Evolutionary conservation across 2,329 filamentous ascomycete genomes (phyloP), one percentile per base, ranked within the genome.

Genomic region (Neoscytalidium dimidiatum): DNA sequence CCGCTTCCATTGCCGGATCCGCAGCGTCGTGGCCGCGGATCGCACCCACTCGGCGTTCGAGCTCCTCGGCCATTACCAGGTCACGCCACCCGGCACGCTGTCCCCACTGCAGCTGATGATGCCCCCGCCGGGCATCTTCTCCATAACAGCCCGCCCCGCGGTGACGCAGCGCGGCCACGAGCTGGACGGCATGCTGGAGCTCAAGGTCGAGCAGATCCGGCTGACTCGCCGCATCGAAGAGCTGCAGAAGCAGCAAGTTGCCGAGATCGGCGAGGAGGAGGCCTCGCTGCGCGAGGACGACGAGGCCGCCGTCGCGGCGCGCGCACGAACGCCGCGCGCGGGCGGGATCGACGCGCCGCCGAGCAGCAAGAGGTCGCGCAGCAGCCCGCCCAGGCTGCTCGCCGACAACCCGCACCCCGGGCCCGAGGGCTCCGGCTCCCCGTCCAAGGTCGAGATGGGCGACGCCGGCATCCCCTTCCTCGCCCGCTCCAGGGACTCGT

Each of bases 1-100:
- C 53, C 53, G 53, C 53, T 58, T 58, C 53, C n/a, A 58, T 38
- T 58, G 53, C 53, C 53, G 53, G 23, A 58, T 58, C 38, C 53
- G 53, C 53, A 58, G 53, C 53, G 53, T 58, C 23, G 53, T 58
- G 53, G 21, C 41, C 26, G 23, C 28, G 4, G 53, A 35, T 17
- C 26, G 35, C 53, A 21, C 41, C 14, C 41, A 58, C 26, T 58
- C 53, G 17, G 53, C 38, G 7, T 58, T 58, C 38, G 53, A 58
- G 35, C 35, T 58, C 17, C 35, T 58, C 53, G 53, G 53, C 17
- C 35, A 58, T 38, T 58, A 58, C 38, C 53, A 58, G 23, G 53
- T 58, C 53, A 58, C 41, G 23, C 26, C 28, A 7, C 53, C 38
- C 11, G 38, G 19, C 14, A 43, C 53, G 8, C 17, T 58, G 38